phyloP scores from a whole-genome alignment of 1,284 basidiomycete species.

The Heterobasidion parviporum region DNA sequence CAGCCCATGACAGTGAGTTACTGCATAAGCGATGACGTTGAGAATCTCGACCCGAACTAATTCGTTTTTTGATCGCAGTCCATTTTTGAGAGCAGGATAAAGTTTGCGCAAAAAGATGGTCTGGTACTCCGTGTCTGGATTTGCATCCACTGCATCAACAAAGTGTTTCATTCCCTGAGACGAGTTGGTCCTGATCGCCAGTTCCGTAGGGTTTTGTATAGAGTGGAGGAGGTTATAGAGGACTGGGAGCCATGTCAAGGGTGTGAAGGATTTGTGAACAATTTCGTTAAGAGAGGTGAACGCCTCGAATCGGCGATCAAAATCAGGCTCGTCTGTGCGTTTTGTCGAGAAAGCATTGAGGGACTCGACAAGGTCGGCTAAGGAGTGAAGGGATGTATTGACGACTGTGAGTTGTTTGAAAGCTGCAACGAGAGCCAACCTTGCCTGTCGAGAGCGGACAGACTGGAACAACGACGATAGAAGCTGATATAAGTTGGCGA shows the following conservation, averaged over 20 bases:
- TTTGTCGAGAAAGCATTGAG: constrained; percentile 85
- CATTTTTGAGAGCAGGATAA: constrained; percentile 78
- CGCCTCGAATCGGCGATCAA: constrained; percentile 77
- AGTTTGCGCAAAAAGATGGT: constrained; percentile 59
- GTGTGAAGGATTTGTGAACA: constrained; percentile 39
- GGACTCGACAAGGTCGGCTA: constrained; percentile 53
- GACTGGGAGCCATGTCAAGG: constrained; percentile 75
- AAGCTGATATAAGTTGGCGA: constrained; percentile 54
- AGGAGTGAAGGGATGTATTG: constrained; percentile 36
- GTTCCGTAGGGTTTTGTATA: constrained; percentile 85
- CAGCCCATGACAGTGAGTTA: constrained; percentile 59
- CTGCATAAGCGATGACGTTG: constrained; percentile 72
- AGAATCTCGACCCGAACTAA: constrained; percentile 86
- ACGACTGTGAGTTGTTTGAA: constrained; percentile 54
- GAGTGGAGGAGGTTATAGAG: constrained; percentile 82
- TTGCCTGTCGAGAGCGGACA: constrained; percentile 62
- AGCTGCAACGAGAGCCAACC: constrained; percentile 57
- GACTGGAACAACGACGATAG: constrained; percentile 73
- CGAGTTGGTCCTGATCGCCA: constrained; percentile 83
- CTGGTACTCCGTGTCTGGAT: constrained; percentile 36
- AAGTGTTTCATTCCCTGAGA: constrained; percentile 75
- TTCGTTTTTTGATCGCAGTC: constrained; percentile 77
- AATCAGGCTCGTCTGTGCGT: constrained; percentile 89
- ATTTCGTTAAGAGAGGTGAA: constrained; percentile 73
- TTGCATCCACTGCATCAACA: constrained; percentile 47